These are phyloP conservation scores for Colletotrichum somersetense DNA, from an alignment of 2,329 filamentous ascomycete species.

Conservation along the genomic window DNA sequence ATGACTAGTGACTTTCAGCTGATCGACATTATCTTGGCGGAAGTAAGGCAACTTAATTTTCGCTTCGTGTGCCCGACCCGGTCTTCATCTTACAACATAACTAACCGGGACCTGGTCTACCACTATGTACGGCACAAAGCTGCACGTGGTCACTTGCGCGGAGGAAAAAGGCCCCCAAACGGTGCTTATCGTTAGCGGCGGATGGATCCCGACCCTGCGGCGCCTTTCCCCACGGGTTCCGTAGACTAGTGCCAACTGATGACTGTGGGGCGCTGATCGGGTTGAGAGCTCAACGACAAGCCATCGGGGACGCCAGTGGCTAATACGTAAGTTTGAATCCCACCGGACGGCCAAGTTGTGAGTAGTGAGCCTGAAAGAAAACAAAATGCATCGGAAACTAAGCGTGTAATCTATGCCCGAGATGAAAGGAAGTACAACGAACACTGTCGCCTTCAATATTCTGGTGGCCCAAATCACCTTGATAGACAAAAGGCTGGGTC, in stretches of 20 bases:
- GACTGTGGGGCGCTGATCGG: neutral
- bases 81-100: neutral
- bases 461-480: too few relatives aligned
- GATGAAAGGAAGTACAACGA: neutral
- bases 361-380: neutral
- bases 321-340: neutral
- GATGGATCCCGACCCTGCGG: neutral
- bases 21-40: neutral
- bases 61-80: neutral
- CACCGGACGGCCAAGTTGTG: too few relatives aligned
- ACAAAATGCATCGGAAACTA: neutral
- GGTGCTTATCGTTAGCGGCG: neutral
- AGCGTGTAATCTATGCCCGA: fast-evolving
- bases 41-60: too few relatives aligned
- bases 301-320: neutral
- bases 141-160: neutral
- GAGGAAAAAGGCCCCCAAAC: neutral
- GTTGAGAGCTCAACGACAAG: neutral
- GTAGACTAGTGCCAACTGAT: neutral
- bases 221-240: neutral
- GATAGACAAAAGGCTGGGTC: too few relatives aligned
- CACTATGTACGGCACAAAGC: neutral
- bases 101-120: too few relatives aligned
- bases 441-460: too few relatives aligned
- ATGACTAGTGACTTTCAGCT: neutral